Evolutionary conservation across 192 early-diverging fungal genomes (phyloP).

Genomic region (Umbelopsis sp.): DNA sequence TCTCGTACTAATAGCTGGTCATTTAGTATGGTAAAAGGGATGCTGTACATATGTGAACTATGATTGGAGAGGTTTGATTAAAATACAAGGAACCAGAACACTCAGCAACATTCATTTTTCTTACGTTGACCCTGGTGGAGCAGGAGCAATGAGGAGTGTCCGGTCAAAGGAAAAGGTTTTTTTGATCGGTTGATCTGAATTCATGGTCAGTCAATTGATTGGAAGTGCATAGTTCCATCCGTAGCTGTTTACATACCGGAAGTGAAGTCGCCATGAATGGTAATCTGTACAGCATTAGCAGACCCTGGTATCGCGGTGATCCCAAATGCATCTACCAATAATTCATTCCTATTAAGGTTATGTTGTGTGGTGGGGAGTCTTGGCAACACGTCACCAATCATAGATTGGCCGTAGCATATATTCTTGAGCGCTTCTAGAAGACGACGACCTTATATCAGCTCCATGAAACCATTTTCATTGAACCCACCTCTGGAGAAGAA

Average conservation of each 20-base stretch:
- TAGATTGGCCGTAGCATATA: not conserved
- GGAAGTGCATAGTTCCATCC: not conserved
- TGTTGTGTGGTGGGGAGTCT: not conserved
- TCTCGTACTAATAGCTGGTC: slow-evolving; percentile 7
- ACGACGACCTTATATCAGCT: too few relatives aligned
- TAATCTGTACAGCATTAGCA: not conserved
- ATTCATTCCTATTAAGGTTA: not conserved
- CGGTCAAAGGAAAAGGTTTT: not conserved
- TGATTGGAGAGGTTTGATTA: not conserved
- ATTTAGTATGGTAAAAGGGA: not conserved
- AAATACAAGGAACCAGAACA: too few relatives aligned
- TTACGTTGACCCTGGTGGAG: not conserved
- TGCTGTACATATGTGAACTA: not conserved
- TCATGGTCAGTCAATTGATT: not conserved
- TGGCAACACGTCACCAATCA: not conserved
- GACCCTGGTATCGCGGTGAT: not conserved
- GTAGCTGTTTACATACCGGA: not conserved
- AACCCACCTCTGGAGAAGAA: too few relatives aligned
- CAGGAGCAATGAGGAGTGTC: not conserved
- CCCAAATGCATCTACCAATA: not conserved
- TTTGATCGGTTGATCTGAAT: not conserved
- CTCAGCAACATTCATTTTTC: not conserved
- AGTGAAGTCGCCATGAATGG: slow-evolving; percentile 12
- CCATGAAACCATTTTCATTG: not conserved
- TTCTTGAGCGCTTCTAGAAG: not conserved